Conservation (phyloP, 2,329 filamentous ascomycete genomes). For the Sporothrix schenckii region DNA sequence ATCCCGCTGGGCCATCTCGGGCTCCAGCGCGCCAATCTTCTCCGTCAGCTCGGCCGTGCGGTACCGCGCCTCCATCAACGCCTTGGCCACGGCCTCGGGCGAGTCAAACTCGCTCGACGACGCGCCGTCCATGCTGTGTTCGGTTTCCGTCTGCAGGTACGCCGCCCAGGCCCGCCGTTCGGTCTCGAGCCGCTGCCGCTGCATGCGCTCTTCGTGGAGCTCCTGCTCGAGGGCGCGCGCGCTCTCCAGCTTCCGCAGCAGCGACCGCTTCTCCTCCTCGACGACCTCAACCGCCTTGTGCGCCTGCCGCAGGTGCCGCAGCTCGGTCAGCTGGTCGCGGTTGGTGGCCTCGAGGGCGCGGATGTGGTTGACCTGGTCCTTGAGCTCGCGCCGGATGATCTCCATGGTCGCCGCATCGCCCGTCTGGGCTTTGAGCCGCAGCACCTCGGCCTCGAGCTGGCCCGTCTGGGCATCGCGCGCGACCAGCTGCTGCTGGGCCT, state of each 20-base stretch:
- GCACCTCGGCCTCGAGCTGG: constrained; percentile 77
- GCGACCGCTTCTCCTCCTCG: constrained; percentile 86
- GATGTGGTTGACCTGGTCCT: constrained; percentile 91
- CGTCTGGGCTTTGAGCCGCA: constrained; percentile 81
- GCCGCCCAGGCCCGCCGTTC: constrained; percentile 85
- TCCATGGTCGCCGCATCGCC: constrained; percentile 83
- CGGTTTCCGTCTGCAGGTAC: constrained; percentile 72
- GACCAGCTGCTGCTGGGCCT: constrained; percentile 66
- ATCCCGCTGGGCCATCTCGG: constrained; percentile 76
- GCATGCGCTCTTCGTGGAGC: constrained; percentile 75
- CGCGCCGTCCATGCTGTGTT: constrained; percentile 64
- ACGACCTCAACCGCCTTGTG: constrained; percentile 90
- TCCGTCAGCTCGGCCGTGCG: constrained; percentile 80
- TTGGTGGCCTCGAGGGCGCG: constrained; percentile 79
- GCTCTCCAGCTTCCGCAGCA: constrained; percentile 76
- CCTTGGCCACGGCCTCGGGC: constrained; percentile 82
- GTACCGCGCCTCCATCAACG: constrained; percentile 79
- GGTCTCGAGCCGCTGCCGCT: constrained; percentile 84
- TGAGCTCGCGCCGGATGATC: constrained; percentile 83
- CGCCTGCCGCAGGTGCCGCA: constrained; percentile 78
- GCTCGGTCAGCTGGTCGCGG: constrained; percentile 74
- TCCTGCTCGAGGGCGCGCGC: constrained; percentile 75
- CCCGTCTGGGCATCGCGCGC: constrained; percentile 73
- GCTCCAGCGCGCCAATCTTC: constrained; percentile 74
- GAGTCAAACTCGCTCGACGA: constrained; percentile 81